These are phyloP conservation scores for Auriscalpium microsporum DNA, from an alignment of 768 basidiomycete species.

Conservation along the genomic window DNA sequence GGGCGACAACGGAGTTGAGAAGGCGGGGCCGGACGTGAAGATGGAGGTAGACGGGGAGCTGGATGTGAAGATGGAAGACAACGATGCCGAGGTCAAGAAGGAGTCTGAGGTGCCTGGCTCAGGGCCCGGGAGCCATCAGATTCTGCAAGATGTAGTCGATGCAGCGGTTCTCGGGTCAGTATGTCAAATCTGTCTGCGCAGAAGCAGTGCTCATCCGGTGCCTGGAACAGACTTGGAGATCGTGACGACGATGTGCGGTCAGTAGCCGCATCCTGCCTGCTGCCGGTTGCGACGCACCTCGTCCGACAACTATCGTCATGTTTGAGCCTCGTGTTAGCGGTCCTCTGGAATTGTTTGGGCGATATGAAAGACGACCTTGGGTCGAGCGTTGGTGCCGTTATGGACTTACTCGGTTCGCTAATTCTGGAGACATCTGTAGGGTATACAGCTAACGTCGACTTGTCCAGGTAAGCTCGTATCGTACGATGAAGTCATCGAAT, in stretches of 20 bases:
- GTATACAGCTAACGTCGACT: neutral
- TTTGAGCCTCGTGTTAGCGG: constrained; percentile 64
- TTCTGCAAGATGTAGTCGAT: constrained; percentile 78
- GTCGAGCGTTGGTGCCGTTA: constrained; percentile 92
- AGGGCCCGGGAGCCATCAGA: constrained; percentile 33
- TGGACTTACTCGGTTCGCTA: constrained; percentile 84
- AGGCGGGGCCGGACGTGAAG: neutral
- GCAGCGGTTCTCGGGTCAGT: constrained; percentile 86
- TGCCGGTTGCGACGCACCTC: constrained; percentile 79
- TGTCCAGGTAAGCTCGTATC: constrained; percentile 70
- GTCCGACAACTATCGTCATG: constrained; percentile 68
- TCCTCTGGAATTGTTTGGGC: constrained; percentile 84
- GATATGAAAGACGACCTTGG: constrained; percentile 96
- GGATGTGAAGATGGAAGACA: constrained; percentile 12
- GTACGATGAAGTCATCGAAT: constrained; percentile 66
- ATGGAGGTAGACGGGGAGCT: neutral
- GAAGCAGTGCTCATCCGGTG: constrained; percentile 1
- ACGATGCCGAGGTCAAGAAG: constrained; percentile 25
- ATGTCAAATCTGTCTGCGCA: neutral
- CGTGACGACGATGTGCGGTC: constrained; percentile 93
- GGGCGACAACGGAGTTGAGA: constrained; percentile 9
- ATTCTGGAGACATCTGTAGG: neutral
- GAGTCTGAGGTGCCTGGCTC: neutral
- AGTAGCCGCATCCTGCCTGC: constrained; percentile 85
- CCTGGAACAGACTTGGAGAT: constrained; percentile 63